Base-by-base conservation (phyloP, 176 grass and related monocot species). In the Saccharum officinarum region DNA sequence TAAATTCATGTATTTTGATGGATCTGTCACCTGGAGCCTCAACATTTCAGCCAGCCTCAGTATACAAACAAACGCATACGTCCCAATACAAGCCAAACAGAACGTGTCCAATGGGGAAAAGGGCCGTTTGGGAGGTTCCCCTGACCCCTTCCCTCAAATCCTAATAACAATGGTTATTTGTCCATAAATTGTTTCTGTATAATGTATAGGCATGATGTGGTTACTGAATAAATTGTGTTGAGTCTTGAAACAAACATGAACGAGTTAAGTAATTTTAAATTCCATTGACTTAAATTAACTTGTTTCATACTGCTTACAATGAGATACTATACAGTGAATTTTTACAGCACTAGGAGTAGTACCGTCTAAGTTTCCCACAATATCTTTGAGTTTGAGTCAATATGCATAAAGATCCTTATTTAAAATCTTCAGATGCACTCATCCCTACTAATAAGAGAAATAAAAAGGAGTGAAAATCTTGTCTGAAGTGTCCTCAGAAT, bases 1-100 rank as follows among this genome's bases (percentile, higher is more conserved):
- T 73, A 77, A 50, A 82, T 68, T 84, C 74, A 83, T 91, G 57
- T 84, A 91, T 54, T 89, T 89, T 77, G 73, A 91, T 86, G 65
- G 83, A 72, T 67, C 78, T 91, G 89, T 81, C 92, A 89, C 55
- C 69, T 60, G 80, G 13, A 88, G 45, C 52, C 76, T 87, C 75
- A 88, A 71, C 92, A 91, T 94, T 71, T 77, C 36, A 78, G 61
- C 77, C 71, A 87, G 8, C 41, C 33, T 71, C 47, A 82, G 23
- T 28, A 42, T 44, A 78, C 31, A 75, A 79, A 46, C 75, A 81
- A 64, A 87, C 8, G 75, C 31, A 62, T 68, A 47, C 26, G 55
- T 16, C 39, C 45, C 7, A 15, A 67, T 68, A 50, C 37, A 69
- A 40, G 76, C 22, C 71, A 81, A 90, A 80, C 40, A 63, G 69